phyloP scores from a whole-genome alignment of 1,284 basidiomycete species.

The Mycocalia duriaeana region DNA sequence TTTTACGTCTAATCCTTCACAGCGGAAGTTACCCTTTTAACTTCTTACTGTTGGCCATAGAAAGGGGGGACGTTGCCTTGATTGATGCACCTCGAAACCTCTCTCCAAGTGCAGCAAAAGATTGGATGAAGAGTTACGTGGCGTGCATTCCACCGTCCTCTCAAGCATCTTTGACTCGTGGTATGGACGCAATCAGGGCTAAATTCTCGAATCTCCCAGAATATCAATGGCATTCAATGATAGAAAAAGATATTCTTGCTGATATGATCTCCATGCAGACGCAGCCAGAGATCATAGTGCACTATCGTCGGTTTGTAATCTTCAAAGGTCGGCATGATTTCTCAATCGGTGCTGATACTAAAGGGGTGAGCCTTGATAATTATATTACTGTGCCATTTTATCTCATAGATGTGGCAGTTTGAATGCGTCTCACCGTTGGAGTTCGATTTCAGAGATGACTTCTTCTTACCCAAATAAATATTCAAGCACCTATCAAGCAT shows the following conservation, averaged over 20 bases:
- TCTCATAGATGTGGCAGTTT: constrained; percentile 20
- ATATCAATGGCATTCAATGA: constrained; percentile 22
- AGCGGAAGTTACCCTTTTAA: constrained; percentile 37
- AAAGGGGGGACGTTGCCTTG: constrained; percentile 47
- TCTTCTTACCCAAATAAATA: constrained; percentile 14
- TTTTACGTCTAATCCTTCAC: constrained; percentile 1
- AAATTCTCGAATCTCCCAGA: constrained; percentile 28
- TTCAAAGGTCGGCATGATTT: constrained; percentile 32
- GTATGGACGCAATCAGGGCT: constrained; percentile 34
- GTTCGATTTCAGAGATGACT: constrained; percentile 38
- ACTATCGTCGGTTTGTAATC: constrained; percentile 59
- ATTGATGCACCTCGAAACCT: constrained; percentile 34
- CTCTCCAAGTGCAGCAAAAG: constrained; percentile 25
- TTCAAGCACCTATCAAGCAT: not conserved
- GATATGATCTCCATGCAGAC: constrained; percentile 45
- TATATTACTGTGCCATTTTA: not conserved
- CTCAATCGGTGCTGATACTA: constrained; percentile 8
- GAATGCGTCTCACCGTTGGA: constrained; percentile 30
- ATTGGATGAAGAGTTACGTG: not conserved
- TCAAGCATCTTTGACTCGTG: constrained; percentile 36
- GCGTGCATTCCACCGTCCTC: constrained; percentile 14
- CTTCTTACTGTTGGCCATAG: constrained; percentile 43
- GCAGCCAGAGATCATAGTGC: constrained; percentile 52
- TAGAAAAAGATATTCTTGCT: constrained; percentile 37
- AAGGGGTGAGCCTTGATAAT: constrained; percentile 22